Base-by-base conservation (phyloP, 2,329 filamentous ascomycete species). In the Monosporascus sp. region DNA sequence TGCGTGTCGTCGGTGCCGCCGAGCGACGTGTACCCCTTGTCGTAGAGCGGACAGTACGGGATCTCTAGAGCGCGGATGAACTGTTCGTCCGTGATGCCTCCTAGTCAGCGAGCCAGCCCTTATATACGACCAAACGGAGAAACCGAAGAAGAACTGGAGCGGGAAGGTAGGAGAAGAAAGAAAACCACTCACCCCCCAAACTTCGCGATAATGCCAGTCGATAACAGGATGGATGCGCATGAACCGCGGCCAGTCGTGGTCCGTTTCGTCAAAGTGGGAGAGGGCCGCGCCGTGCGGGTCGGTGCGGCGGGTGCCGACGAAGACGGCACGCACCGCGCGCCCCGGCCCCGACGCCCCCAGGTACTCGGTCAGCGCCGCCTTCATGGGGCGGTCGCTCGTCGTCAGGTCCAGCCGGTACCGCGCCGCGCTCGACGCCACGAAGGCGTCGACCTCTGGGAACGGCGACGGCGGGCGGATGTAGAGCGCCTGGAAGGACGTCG, bases 171-270 rank as follows among this genome's bases (percentile, higher is more conserved):
- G 46, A 49, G 20, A 49, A 22, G 50, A 24, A 25, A 50, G 20
- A 48, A 11, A n/a, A 48, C 64, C 66, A 78, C 89, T 77, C 66
- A 95, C 91, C 18, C 86, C 83, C 94, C 94, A 97, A 51, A 97
- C 93, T 70, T 97, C 93, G 11, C 84, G 82, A 70, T 97, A 96
- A 69, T 94, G 90, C 94, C 94, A 99, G 72, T 99, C 94, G 66
- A 99, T 92, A 9, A 99, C 89, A 0, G 94, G 93, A 71, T 99
- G 91, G 55, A 97, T 80, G 54, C 94, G 83, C 86, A 97, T 92
- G 65, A 97, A 96, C 44, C 79, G 75, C 37, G 94, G 94, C 94
- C 94, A 99, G 2, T 87, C 91, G 37, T 81, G 77, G 71, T 97
- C 94, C 5, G 94, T 99, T 49, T 80, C 81, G 67, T 96, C 89